These are phyloP conservation scores for Aureoboletus auriporus DNA, from an alignment of 768 basidiomycete species.

Conservation along the genomic window DNA sequence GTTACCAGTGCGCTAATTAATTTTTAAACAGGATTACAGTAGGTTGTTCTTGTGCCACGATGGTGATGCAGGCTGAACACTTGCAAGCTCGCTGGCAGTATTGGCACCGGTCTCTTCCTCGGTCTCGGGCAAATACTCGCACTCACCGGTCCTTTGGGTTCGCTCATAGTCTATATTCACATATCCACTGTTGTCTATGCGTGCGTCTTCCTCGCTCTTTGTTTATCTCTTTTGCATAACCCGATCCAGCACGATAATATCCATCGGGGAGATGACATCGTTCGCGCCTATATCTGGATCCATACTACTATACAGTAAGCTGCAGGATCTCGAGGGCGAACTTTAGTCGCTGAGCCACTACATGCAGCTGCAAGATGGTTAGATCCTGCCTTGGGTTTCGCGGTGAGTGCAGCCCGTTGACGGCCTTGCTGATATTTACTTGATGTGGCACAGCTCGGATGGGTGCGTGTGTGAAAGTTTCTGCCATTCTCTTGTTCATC, in stretches of 20 bases:
- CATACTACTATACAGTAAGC: conserved; percentile 24
- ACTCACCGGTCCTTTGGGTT: conserved; percentile 25
- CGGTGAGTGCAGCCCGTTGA: conserved; percentile 13
- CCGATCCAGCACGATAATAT: conserved; percentile 22
- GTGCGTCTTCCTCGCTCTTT: conserved; percentile 9
- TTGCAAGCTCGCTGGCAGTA: conserved; percentile 24
- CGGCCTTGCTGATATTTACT: background rate
- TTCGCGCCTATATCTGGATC: conserved; percentile 29
- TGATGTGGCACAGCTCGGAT: conserved; percentile 15
- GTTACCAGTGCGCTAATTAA: background rate
- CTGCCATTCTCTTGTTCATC: conserved; percentile 1
- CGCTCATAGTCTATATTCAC: conserved; percentile 26
- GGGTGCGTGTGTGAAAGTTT: conserved; percentile 13
- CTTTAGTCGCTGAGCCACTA: background rate
- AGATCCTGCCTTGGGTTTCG: conserved; percentile 30
- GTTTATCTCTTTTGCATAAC: background rate
- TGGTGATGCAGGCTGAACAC: background rate
- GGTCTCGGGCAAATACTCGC: conserved; percentile 29
- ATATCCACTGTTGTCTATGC: conserved; percentile 27
- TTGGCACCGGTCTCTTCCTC: conserved; percentile 30
- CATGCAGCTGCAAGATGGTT: conserved; percentile 29
- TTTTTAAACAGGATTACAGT: conserved; percentile 17
- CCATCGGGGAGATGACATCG: conserved; percentile 28
- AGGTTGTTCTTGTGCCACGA: background rate
- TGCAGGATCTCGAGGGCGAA: background rate